Evolutionary conservation across 768 basidiomycete species (phyloP), one percentile per base, ranked within the genome.

Genomic region (Rhodotorula graminis): DNA sequence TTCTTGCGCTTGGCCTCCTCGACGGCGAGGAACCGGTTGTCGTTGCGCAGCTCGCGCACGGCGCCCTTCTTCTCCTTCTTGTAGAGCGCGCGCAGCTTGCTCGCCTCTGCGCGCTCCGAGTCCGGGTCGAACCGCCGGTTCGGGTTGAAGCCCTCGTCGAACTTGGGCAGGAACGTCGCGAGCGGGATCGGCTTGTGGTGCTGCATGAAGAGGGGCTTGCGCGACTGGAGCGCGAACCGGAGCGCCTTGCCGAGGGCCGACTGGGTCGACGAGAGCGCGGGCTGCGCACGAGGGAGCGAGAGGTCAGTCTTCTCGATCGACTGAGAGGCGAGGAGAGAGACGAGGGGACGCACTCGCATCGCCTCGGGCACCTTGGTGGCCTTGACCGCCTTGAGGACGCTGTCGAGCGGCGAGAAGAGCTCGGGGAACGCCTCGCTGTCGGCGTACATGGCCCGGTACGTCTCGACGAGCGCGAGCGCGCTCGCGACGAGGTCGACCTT

Each of bases 41-140:
- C 96, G 84, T 97, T 97, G 72, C 96, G 87, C 65, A 99, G 84
- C 80, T 99, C 96, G 59, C 95, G 85, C 73, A 99, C 93, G 10
- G 96, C 96, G 57, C 96, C 94, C 84, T 97, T 98, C 79, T 87
- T 84, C 84, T 98, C 96, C 82, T 98, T 89, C 83, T 94, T 94
- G 84, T 93, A 89, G 80, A 93, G 87, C 53, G 87, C 86, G 67
- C 90, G 89, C 78, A 99, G 82, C 81, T 97, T 98, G 69, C 88
- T 82, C 0, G 88, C 87, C 75, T 90, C 91, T 79, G 92, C 93
- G 53, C 91, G 88, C 78, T 95, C 93, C 71, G 87, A 88, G 81
- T 99, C 93, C 16, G 95, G 94, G 81, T 98, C 96, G 79, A 90
- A 90, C 52, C 79, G 80, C 42, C 78, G 79, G 65, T 79, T 80